Conservation (phyloP, 1,284 basidiomycete genomes). For the Tremellales sp. region DNA sequence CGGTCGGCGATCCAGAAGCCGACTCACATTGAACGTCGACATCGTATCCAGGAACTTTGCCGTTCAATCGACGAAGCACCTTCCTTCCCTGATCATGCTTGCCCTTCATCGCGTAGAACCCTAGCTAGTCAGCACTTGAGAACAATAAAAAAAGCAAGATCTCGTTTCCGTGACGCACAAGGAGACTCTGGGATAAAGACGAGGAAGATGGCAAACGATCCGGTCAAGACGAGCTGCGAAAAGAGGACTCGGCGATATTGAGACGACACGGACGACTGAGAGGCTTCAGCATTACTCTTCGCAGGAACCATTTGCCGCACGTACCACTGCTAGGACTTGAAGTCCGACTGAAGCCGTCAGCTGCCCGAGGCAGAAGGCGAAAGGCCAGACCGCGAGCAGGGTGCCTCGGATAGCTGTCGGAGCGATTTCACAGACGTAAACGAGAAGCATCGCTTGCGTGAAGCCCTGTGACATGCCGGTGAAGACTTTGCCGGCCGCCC, state of each 20-base stretch:
- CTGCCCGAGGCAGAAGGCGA: conserved; percentile 15
- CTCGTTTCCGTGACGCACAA: no score
- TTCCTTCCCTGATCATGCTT: conserved; percentile 10
- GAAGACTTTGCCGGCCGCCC: conserved; percentile 14
- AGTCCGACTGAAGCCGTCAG: conserved; percentile 15
- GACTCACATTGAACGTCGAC: no score
- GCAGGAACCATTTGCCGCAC: not conserved
- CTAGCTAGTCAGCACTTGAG: not conserved
- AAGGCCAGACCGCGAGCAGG: conserved; percentile 19
- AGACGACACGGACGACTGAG: not conserved
- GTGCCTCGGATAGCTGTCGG: conserved; percentile 24
- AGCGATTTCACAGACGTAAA: conserved; percentile 25
- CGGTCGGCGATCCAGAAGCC: no score
- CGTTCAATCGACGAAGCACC: conserved; percentile 6
- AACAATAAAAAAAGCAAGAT: conserved; percentile 13
- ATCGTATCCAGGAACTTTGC: conserved; percentile 5
- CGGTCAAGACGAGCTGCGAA: conserved; percentile 12
- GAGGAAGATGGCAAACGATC: conserved; percentile 9
- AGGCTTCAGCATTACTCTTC: not conserved
- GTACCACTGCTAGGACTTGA: conserved; percentile 6
- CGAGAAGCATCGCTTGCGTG: conserved; percentile 8
- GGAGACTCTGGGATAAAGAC: conserved; percentile 14
- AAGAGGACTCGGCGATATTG: conserved; percentile 10
- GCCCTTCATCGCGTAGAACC: conserved; percentile 14
- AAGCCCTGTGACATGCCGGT: conserved; percentile 14